Percentiles rank a stretch among this genome's conserved stretches.
These are phyloP conservation scores for Nemania serpens DNA, from an alignment of 2,329 filamentous ascomycete species.

Conservation along the genomic window DNA sequence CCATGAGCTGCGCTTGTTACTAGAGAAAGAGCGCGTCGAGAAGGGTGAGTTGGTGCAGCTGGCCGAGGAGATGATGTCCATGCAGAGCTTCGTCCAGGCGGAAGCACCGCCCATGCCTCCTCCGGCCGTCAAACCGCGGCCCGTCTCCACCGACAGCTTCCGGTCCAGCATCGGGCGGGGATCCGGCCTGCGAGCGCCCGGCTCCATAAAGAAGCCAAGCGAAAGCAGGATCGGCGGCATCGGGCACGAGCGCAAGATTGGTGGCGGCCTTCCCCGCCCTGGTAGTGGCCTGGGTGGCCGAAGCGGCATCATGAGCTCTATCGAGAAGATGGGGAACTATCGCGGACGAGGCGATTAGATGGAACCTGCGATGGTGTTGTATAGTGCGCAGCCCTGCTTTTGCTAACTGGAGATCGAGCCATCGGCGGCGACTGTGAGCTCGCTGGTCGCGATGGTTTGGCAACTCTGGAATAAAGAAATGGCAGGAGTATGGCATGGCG, in stretches of 20 bases:
- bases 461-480: slow-evolving; percentile 13
- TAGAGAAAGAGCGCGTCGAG: slow-evolving; percentile 78
- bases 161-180: slow-evolving; percentile 59
- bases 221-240: slow-evolving; percentile 55
- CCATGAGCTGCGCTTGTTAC: slow-evolving; percentile 63
- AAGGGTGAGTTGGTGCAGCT: slow-evolving; percentile 82
- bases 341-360: slow-evolving; percentile 46
- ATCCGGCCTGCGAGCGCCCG: slow-evolving; percentile 66
- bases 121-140: slow-evolving; percentile 13
- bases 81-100: slow-evolving; percentile 56
- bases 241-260: slow-evolving; percentile 52
- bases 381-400: slow-evolving; percentile 4
- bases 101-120: slow-evolving; percentile 31
- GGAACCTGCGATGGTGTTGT: not conserved
- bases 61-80: slow-evolving; percentile 81
- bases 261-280: slow-evolving; percentile 53
- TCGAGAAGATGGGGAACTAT: slow-evolving; percentile 82
- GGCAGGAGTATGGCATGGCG: slow-evolving; percentile 13
- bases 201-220: slow-evolving; percentile 47
- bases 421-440: not conserved
- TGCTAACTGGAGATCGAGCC: not conserved
- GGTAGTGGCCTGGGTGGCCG: slow-evolving; percentile 55
- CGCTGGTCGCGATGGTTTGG: not conserved
- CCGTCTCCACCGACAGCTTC: slow-evolving; percentile 41
- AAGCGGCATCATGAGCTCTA: slow-evolving; percentile 81